Base-by-base conservation (phyloP, 495 filamentous ascomycete genomes). In the Trichoderma gamsii region DNA sequence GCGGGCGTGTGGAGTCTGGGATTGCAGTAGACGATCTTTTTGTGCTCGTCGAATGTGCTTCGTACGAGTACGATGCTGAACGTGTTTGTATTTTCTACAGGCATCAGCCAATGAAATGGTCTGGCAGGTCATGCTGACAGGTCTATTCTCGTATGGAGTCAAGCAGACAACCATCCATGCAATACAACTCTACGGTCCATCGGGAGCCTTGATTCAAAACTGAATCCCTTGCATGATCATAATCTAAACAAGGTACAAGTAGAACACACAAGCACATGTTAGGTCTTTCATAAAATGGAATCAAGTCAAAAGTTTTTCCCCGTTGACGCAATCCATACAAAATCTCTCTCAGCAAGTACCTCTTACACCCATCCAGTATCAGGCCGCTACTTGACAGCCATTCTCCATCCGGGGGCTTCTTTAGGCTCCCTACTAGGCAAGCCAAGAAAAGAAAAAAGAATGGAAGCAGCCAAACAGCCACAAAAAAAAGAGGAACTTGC, bases 241-340 rank as follows among this genome's bases (percentile, higher is more conserved):
- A 38, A 9, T 38, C 3, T 7, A 38, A 38, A 5, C 8, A 38
- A 5, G 0, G 35, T 38, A 38, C 35, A 46, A 13, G n/a, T n/a
- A n/a, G n/a, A n/a, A n/a, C n/a, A n/a, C n/a, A n/a, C n/a, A n/a
- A n/a, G n/a, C n/a, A n/a, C n/a, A n/a, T n/a, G n/a, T n/a, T n/a
- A n/a, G n/a, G n/a, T n/a, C n/a, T 21, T 11, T 23, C 4, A 23
- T 11, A 4, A 21, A 21, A 21, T 16, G 44, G 49, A 52, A 11
- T 21, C 49, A 52, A 21, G 25, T 38, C 35, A 21, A 21, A 21
- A 9, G 4, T 23, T 11, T 51, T 23, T 3, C 16, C 8, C 49
- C 21, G 49, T 52, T 52, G 49, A 52, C 49, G 49, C 49, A 52
- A 52, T 52, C 49, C 49, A 16, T 49, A n/a, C 44, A 49, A 3